These are phyloP conservation scores for Juglanconis juglandina DNA, from an alignment of 2,329 filamentous ascomycete genomes.

Conservation along the genomic window DNA sequence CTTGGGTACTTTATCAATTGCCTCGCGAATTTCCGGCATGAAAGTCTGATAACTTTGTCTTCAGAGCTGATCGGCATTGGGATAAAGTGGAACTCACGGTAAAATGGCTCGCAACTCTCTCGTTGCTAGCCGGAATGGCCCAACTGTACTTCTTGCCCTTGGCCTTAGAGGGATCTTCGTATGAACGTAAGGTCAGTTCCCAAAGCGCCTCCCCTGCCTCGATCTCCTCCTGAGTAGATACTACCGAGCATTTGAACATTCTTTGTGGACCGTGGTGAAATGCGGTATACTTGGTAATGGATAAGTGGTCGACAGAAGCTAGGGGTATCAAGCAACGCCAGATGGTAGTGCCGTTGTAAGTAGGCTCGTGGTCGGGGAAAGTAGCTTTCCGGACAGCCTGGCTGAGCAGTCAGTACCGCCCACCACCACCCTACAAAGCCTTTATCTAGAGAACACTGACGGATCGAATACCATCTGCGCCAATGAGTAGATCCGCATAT, in stretches of 20 bases:
- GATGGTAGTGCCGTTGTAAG: slow-evolving; percentile 13
- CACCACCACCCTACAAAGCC: too few relatives aligned
- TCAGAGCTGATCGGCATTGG: background rate
- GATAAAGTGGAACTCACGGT: background rate
- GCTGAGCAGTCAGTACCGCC: background rate
- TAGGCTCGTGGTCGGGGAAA: slow-evolving; percentile 1
- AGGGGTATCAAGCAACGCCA: slow-evolving; percentile 12
- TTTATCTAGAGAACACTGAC: background rate
- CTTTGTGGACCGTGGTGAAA: slow-evolving; percentile 9
- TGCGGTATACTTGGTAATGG: slow-evolving; percentile 12
- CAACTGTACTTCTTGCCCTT: slow-evolving; percentile 7
- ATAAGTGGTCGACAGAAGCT: background rate
- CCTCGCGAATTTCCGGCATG: slow-evolving; percentile 5
- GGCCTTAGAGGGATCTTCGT: slow-evolving; percentile 5
- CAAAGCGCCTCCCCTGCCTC: slow-evolving; percentile 2
- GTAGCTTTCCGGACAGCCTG: slow-evolving; percentile 8
- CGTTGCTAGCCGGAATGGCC: slow-evolving; percentile 1
- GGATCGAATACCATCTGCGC: slow-evolving; percentile 10
- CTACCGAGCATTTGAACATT: slow-evolving; percentile 12
- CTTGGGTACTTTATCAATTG: background rate
- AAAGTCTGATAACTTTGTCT: background rate
- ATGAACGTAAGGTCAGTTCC: slow-evolving; percentile 11
- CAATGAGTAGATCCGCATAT: slow-evolving; percentile 6
- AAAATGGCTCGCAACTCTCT: slow-evolving; percentile 4
- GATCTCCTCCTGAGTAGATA: slow-evolving; percentile 3